These are phyloP conservation scores for Eucalyptus leucophloia DNA, from an alignment of 345 rosid genomes.

Conservation along the genomic window DNA sequence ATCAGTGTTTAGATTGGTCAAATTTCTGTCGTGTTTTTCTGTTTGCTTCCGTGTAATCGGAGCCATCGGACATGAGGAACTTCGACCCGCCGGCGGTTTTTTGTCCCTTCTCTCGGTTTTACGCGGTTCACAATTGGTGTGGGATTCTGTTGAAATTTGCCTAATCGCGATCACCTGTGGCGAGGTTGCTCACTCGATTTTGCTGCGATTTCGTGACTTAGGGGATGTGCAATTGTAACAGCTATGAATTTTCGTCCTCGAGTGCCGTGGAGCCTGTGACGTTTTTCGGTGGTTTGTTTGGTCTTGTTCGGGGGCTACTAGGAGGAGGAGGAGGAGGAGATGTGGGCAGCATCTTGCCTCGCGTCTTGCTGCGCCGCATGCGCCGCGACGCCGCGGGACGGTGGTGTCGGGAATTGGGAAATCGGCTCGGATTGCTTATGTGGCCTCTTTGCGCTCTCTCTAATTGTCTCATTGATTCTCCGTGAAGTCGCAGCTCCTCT, in stretches of 20 bases:
- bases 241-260: background rate
- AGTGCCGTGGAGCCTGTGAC: background rate
- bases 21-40: background rate
- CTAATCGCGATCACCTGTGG: background rate
- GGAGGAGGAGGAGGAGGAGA: slow-evolving; percentile 5
- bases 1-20: background rate
- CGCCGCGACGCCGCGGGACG: slow-evolving; percentile 85
- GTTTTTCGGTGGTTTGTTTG: background rate
- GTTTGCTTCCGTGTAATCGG: background rate
- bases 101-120: background rate
- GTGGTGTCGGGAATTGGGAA: slow-evolving; percentile 85
- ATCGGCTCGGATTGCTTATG: slow-evolving; percentile 98
- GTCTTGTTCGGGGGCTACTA: background rate
- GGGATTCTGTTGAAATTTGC: background rate
- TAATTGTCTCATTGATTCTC: slow-evolving; percentile 87
- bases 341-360: slow-evolving; percentile 99
- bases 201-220: background rate
- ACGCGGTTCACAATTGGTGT: background rate
- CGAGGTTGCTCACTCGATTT: background rate
- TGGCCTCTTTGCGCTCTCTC: slow-evolving; percentile 90
- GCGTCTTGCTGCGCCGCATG: slow-evolving; percentile 98
- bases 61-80: background rate
- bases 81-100: background rate
- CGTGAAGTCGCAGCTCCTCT: slow-evolving; percentile 98
- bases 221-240: background rate